phyloP scores from a whole-genome alignment of 1,284 basidiomycete species.

The Pseudozyma flocculosa region DNA sequence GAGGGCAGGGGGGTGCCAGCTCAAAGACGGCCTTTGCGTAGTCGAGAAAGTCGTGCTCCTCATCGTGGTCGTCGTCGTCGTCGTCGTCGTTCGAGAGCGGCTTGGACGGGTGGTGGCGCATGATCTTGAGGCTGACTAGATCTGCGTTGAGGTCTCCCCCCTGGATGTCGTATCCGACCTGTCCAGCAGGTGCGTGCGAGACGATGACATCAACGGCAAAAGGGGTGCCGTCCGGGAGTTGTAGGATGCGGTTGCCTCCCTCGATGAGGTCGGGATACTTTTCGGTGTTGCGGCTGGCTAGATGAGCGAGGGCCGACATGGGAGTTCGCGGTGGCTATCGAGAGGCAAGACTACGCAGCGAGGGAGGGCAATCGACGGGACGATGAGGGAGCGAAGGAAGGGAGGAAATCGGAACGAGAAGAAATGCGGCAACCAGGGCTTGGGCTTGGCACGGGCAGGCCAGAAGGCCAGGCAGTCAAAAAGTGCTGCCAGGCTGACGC shows the following conservation, averaged over 20 bases:
- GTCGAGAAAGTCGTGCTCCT: constrained; percentile 14
- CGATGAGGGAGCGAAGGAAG: too few relatives aligned
- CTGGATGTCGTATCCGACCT: constrained; percentile 1
- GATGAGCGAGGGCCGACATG: constrained; percentile 30
- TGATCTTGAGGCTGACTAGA: constrained; percentile 11
- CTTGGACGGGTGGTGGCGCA: constrained; percentile 10
- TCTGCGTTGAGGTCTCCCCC: background rate
- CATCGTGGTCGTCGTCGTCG: too few relatives aligned
- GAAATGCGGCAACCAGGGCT: too few relatives aligned
- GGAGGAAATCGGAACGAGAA: too few relatives aligned
- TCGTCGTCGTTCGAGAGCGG: constrained; percentile 1
- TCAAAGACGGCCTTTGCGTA: constrained; percentile 12
- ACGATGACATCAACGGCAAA: constrained; percentile 19
- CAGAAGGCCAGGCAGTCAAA: too few relatives aligned
- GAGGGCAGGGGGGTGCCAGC: constrained; percentile 19
- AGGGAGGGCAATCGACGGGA: too few relatives aligned
- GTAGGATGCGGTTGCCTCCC: constrained; percentile 14
- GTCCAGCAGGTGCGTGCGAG: background rate
- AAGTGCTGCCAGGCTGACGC: too few relatives aligned
- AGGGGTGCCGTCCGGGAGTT: constrained; percentile 24
- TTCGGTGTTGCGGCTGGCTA: constrained; percentile 23
- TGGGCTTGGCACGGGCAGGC: too few relatives aligned
- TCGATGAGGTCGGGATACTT: constrained; percentile 17
- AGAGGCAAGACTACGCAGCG: background rate
- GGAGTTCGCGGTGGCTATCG: background rate